Evolutionary conservation across 768 basidiomycete genomes (phyloP), one percentile per base, ranked within the genome.

Genomic region (Mrakia gelida): DNA sequence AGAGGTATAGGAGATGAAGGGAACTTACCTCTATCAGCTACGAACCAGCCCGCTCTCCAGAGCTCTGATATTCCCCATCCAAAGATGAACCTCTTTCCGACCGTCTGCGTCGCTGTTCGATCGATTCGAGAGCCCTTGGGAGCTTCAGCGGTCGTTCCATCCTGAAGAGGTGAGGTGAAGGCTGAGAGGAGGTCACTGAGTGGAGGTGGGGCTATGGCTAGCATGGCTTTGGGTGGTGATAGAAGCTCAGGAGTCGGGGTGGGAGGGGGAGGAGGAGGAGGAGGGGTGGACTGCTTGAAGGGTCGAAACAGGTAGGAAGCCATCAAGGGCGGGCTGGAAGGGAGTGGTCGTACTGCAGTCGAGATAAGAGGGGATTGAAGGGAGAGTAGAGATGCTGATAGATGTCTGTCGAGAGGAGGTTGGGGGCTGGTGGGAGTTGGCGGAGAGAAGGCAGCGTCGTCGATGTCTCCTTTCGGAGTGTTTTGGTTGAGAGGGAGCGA

Each of bases 11-110:
- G 16, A 26, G 63, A 62, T 16, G 2, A 67, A 26, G 21, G n/a
- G 6, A 30, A 70, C 72, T 73, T 18, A 74, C 83, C 83, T 72
- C 84, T 85, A 38, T 78, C 73, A 13, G 81, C 71, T 23, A 82
- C 74, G 73, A 85, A 82, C 71, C 81, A 75, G 3, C 76, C 79
- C 21, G 79, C 75, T 21, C 75, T 73, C 30, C 45, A 76, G 68
- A 80, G 74, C 61, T 81, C 80, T 1, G 56, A 56, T 52, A 75
- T 30, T 0, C 75, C 76, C 81, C 81, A 81, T 9, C 77, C 70
- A n/a, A 38, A 34, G 26, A 78, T 43, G n/a, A 78, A 61, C 1
- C 71, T n/a, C 34, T 54, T 72, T 21, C 71, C 72, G 13, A 28
- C 3, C 16, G 61, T 62, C 52, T 78, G 77, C 1, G 32, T 71